Percentiles rank a stretch among this genome's conserved stretches.
These are phyloP conservation scores for Termitomyces sp. DNA, from an alignment of 768 basidiomycete genomes.

Conservation along the genomic window DNA sequence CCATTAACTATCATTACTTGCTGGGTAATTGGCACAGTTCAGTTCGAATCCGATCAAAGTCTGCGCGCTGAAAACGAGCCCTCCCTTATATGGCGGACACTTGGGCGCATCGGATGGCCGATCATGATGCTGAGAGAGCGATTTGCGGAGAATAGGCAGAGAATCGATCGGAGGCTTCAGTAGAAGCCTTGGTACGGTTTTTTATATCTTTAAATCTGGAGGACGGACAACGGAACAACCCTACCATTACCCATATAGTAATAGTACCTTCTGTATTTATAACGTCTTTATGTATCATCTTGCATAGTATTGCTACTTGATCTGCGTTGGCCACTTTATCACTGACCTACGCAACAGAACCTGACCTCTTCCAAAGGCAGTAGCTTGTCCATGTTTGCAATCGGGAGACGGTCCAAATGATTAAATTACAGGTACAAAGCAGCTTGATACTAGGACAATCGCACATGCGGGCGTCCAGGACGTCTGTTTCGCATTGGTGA, in stretches of 20 bases:
- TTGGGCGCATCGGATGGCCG: slow-evolving; percentile 14
- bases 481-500: neutral
- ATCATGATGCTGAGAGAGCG: slow-evolving; percentile 4
- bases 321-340: neutral
- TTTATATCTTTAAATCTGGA: neutral
- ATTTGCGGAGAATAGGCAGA: neutral
- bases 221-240: neutral
- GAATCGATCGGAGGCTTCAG: neutral
- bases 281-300: neutral
- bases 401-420: neutral
- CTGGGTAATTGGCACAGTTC: slow-evolving; percentile 44
- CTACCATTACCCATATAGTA: neutral
- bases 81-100: slow-evolving; percentile 4
- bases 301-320: neutral
- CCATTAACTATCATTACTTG: slow-evolving; percentile 36
- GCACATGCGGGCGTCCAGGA: too few species aligned
- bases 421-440: neutral
- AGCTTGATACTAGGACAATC: neutral
- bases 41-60: slow-evolving; percentile 18
- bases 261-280: neutral
- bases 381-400: too few species aligned
- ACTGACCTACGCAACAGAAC: neutral
- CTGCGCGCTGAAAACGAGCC: neutral
- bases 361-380: too few species aligned
- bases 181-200: neutral